Evolutionary conservation across 1,284 basidiomycete genomes (phyloP).

Genomic region (Apiotrichum gamsii): DNA sequence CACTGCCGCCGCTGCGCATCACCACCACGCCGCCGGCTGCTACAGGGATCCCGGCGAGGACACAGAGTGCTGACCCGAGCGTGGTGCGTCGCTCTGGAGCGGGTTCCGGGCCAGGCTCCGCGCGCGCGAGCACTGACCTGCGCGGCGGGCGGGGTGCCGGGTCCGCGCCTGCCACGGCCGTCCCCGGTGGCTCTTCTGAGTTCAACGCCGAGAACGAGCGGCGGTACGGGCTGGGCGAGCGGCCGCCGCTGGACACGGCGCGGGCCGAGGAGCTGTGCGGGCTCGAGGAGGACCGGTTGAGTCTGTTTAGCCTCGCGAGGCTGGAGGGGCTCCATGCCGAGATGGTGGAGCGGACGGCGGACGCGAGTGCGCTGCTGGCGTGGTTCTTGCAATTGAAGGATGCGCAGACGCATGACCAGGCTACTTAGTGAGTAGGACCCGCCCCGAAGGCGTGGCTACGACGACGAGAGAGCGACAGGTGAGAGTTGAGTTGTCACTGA

Average conservation of each 20-base stretch:
- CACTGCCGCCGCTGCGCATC: constrained; percentile 71
- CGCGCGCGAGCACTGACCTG: neutral
- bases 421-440: constrained; percentile 37
- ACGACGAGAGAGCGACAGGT: neutral
- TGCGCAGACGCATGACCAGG: constrained; percentile 67
- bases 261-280: constrained; percentile 62
- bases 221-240: constrained; percentile 60
- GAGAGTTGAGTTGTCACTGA: no score
- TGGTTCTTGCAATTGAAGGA: constrained; percentile 76
- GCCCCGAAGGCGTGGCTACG: neutral
- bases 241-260: constrained; percentile 62
- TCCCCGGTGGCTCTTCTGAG: no score
- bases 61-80: no score
- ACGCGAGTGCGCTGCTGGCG: constrained; percentile 66
- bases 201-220: constrained; percentile 30
- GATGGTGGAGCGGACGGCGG: constrained; percentile 61
- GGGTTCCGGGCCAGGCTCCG: no score
- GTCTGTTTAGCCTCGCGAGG: constrained; percentile 60
- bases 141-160: no score
- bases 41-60: no score
- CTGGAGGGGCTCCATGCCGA: constrained; percentile 63
- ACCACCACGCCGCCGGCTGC: constrained; percentile 53
- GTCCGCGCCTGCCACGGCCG: no score
- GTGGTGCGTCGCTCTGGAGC: no score
- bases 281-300: constrained; percentile 60